These are phyloP conservation scores for Arabis alpina DNA, from an alignment of 345 rosid species.

Conservation along the genomic window DNA sequence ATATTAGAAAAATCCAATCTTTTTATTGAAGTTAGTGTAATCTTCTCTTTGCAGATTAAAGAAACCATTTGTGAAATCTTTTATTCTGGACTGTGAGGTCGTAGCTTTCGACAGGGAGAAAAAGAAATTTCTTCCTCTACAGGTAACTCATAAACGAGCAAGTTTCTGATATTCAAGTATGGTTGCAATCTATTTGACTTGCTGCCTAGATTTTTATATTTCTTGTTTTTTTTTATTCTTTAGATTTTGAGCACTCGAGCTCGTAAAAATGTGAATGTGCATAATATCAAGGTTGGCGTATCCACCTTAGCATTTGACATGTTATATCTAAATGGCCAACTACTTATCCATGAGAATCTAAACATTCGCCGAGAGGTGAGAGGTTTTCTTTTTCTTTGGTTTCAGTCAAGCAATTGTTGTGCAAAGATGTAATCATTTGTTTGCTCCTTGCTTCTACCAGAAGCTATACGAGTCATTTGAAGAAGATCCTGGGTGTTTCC, in stretches of 20 bases:
- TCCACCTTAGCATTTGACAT: conserved; percentile 93
- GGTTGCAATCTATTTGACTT: not conserved
- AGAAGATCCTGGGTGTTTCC: conserved; percentile 79
- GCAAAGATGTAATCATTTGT: conserved; percentile 5
- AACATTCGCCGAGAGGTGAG: conserved; percentile 80
- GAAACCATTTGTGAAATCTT: conserved; percentile 69
- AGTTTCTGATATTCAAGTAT: not conserved
- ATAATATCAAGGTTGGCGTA: conserved; percentile 89
- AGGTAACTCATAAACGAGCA: conserved; percentile 54
- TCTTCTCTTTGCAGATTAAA: conserved; percentile 61
- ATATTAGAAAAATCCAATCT: conserved; percentile 9
- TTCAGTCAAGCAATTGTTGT: conserved; percentile 5
- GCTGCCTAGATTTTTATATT: not conserved
- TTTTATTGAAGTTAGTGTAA: conserved; percentile 30
- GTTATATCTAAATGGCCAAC: conserved; percentile 75
- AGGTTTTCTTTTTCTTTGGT: conserved; percentile 6
- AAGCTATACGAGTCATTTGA: conserved; percentile 73
- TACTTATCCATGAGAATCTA: conserved; percentile 38
- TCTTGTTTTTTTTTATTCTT: not conserved
- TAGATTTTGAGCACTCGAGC: conserved; percentile 86
- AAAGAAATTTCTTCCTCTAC: conserved; percentile 82
- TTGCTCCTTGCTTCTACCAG: conserved; percentile 50
- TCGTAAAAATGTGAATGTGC: conserved; percentile 68
- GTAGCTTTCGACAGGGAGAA: conserved; percentile 85
- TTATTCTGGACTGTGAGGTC: conserved; percentile 90